Base-by-base conservation (phyloP, 495 filamentous ascomycete species). In the Daldinia decipiens region DNA sequence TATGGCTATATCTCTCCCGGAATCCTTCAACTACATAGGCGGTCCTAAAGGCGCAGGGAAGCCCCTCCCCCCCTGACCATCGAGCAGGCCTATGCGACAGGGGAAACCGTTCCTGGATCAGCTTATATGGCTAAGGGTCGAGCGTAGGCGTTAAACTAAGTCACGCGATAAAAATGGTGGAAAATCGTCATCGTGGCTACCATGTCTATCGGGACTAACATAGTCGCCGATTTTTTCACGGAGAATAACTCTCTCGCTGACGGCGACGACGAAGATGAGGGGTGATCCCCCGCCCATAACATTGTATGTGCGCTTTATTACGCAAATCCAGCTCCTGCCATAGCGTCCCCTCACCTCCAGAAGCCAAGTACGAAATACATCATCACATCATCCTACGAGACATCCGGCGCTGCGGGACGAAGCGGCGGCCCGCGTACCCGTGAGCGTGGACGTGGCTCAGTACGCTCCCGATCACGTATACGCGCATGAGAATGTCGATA, bases 21-120 rank as follows among this genome's bases (percentile, higher is more conserved):
- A 47, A 47, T 47, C 43, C 43, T 47, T 47, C 43, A 47, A 47
- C 19, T 21, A 24, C 21, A 24, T 24, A 47, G 8, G 43, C 19
- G 3, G 43, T 47, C 43, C 43, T 47, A 47, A 11, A 24, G 43
- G 43, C 43, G 43, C 43, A 47, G 43, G 43, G 43, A 47, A 24
- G 3, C 29, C 19, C 19, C 8, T n/a, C n/a, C 43, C 43, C 43
- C 43, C 43, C 3, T 17, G 13, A 17, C 7, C 15, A 8, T 17
- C 15, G n/a, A 40, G 39, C 34, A 36, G 39, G 39, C 39, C 39
- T 17, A 8, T 24, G 43, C 19, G 43, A 47, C 17, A 47, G 17
- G 43, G 34, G 34, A 36, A 36, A 47, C 43, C 0, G 43, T 47
- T 47, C 19, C 43, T 47, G 9, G 24, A 47, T 47, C 43, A 47